Evolutionary conservation across 1,139 yeast species (phyloP), one percentile per base, ranked within the genome.

Genomic region (Debaryomyces psychrophilus): DNA sequence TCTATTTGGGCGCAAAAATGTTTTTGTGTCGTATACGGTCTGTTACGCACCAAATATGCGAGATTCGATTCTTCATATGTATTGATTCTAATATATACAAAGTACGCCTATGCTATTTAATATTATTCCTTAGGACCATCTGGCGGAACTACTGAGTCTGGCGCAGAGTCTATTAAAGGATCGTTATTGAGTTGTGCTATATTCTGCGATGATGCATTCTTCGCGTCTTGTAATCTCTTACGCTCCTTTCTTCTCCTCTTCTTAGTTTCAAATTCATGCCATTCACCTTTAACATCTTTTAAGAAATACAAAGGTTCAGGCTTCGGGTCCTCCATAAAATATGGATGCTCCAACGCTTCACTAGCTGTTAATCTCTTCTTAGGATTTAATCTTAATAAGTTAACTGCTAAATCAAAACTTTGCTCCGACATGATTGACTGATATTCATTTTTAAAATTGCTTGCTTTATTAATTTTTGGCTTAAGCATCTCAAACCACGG

Each of bases 221-320:
- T 57, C 43, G 67, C 75, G 6, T 71, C 77, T 49, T 71, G 74
- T 15, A 71, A 43, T 47, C 75, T 60, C 49, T 73, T 73, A 37
- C 83, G 73, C 61, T 80, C 82, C 57, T 77, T 83, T 55, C 88
- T 76, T 58, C 95, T 74, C 58, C 89, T 81, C 67, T 84, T 85
- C 65, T 93, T 90, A 4, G 97, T 95, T 61, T 93, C 99, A 64
- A 87, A 92, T 61, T 93, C 99, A 62, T 93, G 99, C 95, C 98
- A 92, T 64, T 95, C 98, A 2, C 90, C 90, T 46, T 78, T 76
- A 35, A 85, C 69, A 12, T 77, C 80, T 42, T 76, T 71, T 53
- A 85, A 69, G 48, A 84, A 76, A 11, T 69, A 69, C 43, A 83
- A 65, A 2, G 86, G 83, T 50, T 77, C 79, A 0, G 87, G 84